These are phyloP conservation scores for Canavalia ensiformis DNA, from an alignment of 306 rosid species.

Conservation along the genomic window DNA sequence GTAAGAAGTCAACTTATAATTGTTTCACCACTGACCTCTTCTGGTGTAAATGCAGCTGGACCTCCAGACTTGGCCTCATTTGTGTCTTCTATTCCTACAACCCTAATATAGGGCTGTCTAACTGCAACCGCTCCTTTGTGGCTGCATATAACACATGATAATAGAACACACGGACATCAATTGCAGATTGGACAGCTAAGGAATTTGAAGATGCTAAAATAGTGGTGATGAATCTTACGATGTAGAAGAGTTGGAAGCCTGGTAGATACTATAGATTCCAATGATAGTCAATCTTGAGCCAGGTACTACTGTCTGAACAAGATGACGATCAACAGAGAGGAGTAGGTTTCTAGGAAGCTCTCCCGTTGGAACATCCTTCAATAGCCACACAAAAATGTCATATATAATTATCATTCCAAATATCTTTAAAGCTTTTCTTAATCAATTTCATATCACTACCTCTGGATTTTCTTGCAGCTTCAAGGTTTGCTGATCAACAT, in stretches of 20 bases:
- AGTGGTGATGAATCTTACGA: slow-evolving; percentile 62
- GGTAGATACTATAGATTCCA: slow-evolving; percentile 94
- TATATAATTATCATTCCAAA: slow-evolving; percentile 19
- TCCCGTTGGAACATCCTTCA: slow-evolving; percentile 98
- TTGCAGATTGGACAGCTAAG: background rate
- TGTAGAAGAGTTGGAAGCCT: slow-evolving; percentile 81
- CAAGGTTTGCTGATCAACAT: slow-evolving; percentile 96
- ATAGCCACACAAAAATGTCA: slow-evolving; percentile 40
- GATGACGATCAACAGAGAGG: slow-evolving; percentile 95
- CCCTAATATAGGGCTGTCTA: slow-evolving; percentile 95
- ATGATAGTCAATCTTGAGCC: slow-evolving; percentile 94
- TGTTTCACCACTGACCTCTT: slow-evolving; percentile 69
- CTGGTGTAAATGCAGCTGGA: slow-evolving; percentile 70
- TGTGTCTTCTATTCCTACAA: slow-evolving; percentile 90
- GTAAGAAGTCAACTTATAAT: slow-evolving; percentile 31
- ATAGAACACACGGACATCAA: slow-evolving; percentile 30
- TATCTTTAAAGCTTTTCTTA: background rate
- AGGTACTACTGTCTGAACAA: slow-evolving; percentile 94
- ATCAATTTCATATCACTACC: slow-evolving; percentile 54
- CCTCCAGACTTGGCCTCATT: slow-evolving; percentile 82
- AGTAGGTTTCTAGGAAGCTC: slow-evolving; percentile 98
- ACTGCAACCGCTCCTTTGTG: slow-evolving; percentile 97
- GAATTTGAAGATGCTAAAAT: slow-evolving; percentile 25
- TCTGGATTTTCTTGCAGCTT: slow-evolving; percentile 98
- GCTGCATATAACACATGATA: slow-evolving; percentile 57